Evolutionary conservation across 2,329 filamentous ascomycete genomes (phyloP).

Genomic region (Colletotrichum sp.): DNA sequence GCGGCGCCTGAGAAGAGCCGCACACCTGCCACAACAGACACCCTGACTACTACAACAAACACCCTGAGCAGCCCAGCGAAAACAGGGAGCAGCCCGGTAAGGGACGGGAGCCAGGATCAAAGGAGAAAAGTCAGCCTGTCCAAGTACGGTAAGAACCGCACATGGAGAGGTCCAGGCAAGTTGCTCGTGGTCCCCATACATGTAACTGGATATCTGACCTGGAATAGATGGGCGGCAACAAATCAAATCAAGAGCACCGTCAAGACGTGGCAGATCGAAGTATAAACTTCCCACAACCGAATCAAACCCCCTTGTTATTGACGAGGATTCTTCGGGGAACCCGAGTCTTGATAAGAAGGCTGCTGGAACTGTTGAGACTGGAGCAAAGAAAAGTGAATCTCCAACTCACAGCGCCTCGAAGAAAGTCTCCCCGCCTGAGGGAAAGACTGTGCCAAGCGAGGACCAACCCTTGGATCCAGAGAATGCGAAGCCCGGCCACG

Average conservation of each 20-base stretch:
- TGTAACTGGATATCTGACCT: not conserved
- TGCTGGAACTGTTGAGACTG: not conserved
- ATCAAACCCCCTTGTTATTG: not conserved
- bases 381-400: not conserved
- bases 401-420: not conserved
- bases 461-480: not conserved
- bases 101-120: not conserved
- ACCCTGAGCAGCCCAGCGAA: not conserved
- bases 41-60: not conserved
- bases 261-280: not conserved
- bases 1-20: not conserved
- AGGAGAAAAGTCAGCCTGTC: not conserved
- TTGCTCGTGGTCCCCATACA: not conserved
- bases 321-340: not conserved
- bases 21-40: not conserved
- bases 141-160: not conserved
- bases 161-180: not conserved
- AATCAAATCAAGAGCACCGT: not conserved
- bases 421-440: not conserved
- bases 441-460: not conserved
- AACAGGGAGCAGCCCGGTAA: not conserved
- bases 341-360: not conserved
- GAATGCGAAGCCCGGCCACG: not conserved
- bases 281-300: not conserved
- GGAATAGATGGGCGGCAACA: not conserved